phyloP scores from a whole-genome alignment of 2,329 filamentous ascomycete genomes.

The Fusarium sp. region DNA sequence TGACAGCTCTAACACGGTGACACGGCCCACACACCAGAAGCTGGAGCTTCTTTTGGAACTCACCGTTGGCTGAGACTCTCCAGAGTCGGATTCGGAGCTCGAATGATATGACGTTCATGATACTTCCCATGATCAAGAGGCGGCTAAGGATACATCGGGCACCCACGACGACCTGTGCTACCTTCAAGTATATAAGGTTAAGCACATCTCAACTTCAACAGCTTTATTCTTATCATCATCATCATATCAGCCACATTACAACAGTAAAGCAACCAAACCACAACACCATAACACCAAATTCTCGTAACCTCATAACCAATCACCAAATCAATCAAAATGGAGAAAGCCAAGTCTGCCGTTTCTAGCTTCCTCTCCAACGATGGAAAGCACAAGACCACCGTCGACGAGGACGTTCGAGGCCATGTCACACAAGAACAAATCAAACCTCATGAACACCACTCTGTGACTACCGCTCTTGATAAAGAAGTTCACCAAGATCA shows the following conservation, averaged over 20 bases:
- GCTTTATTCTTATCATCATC: neutral
- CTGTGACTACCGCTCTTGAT: conserved; percentile 71
- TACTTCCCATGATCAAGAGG: conserved; percentile 17
- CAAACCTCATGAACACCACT: conserved; percentile 69
- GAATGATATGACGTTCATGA: conserved; percentile 33
- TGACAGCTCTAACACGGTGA: neutral
- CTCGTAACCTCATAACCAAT: neutral
- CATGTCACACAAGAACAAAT: conserved; percentile 70
- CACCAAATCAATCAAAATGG: conserved; percentile 57
- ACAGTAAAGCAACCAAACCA: neutral
- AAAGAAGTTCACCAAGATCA: conserved; percentile 78
- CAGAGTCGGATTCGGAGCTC: neutral
- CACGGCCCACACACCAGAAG: neutral
- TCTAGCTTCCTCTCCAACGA: conserved; percentile 68
- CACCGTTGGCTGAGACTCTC: conserved; percentile 5
- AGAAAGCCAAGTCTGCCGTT: conserved; percentile 72
- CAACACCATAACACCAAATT: neutral
- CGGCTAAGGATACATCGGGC: neutral
- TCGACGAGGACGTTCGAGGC: conserved; percentile 72
- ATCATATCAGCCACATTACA: neutral
- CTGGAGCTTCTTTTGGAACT: neutral
- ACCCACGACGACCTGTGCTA: neutral
- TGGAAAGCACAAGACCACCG: conserved; percentile 76
- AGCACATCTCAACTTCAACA: conserved; percentile 1
- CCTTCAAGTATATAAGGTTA: conserved; percentile 29